Base-by-base conservation (phyloP, 148 eudicot species). In the Polygonum maritimum region DNA sequence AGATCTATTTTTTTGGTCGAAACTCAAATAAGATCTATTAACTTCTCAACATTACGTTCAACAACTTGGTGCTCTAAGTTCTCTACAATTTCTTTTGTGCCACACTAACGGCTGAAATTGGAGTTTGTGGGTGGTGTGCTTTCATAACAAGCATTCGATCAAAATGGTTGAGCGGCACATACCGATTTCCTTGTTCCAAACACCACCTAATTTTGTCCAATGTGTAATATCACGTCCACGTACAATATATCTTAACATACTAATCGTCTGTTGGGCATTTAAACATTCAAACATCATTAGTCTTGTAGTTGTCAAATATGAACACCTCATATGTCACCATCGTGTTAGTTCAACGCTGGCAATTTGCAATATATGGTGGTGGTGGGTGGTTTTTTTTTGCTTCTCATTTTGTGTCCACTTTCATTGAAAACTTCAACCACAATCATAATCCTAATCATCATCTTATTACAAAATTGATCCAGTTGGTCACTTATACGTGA, bases 281-380 rank as follows among this genome's bases (percentile, higher is more conserved):
- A 49, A 51, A 51, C 16, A 4, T 49, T 1, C 54, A 49, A 49
- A 49, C 2, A 14, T 15, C 57, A 51, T n/a, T 51, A 51, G 19
- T 51, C 5, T 44, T 44, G 2, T 44, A 26, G 2, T 44, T 44
- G 0, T 44, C 10, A 51, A 51, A 51, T 51, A 51, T 58, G 33
- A 58, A 63, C n/a, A 33, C 70, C 70, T 35, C 70, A 35, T 31
- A 35, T 31, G 40, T 63, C 70, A 63, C 35, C 13, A 63, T 63
- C 70, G 33, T 63, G 70, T 33, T 63, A 63, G 70, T 63, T 63
- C 40, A 63, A 26, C 16, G 41, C 40, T 63, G 70, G 40, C 70
- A 13, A 44, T 6, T 44, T 8, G 9, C 47, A 44, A 44, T 44
- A 10, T n/a, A 9, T 35, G 39, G 38, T 31, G 69, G 70, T 63